These are phyloP conservation scores for Xylariaceae sp. DNA, from an alignment of 2,329 filamentous ascomycete genomes.

Conservation along the genomic window DNA sequence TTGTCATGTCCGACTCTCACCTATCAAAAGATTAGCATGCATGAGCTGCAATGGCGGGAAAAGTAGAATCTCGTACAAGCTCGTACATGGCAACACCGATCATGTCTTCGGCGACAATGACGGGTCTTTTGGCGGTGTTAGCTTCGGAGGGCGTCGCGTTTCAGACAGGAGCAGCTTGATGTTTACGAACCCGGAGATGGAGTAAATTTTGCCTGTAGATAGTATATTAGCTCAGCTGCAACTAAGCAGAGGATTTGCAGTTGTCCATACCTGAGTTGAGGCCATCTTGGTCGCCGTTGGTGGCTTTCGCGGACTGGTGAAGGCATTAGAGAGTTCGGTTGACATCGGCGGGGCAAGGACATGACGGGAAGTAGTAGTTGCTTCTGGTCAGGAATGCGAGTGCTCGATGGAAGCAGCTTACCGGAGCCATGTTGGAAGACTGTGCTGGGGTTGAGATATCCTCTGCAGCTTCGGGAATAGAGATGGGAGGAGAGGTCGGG, in stretches of 20 bases:
- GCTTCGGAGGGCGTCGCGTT: constrained; percentile 11
- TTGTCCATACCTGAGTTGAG: constrained; percentile 24
- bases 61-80: constrained; percentile 59
- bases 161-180: constrained; percentile 4
- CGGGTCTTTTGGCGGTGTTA: constrained; percentile 58
- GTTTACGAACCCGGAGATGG: constrained; percentile 55
- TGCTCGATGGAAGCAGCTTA: constrained; percentile 36
- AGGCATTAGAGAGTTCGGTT: constrained; percentile 14
- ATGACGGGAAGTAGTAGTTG: constrained; percentile 3
- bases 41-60: background rate
- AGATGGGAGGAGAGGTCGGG: constrained; percentile 22
- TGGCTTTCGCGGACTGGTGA: constrained; percentile 24
- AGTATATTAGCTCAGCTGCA: constrained; percentile 9
- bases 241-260: background rate
- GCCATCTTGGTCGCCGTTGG: constrained; percentile 28
- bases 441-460: constrained; percentile 18
- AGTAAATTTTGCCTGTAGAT: constrained; percentile 55
- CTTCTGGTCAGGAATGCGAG: constrained; percentile 3
- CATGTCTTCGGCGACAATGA: constrained; percentile 97
- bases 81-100: constrained; percentile 99
- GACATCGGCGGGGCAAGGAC: constrained; percentile 5
- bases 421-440: constrained; percentile 50
- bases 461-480: constrained; percentile 22
- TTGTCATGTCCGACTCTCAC: constrained; percentile 89
- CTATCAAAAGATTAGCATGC: constrained; percentile 38